Conservation (phyloP, 352 stramenopile genomes). For the Globisporangium camurandrum region DNA sequence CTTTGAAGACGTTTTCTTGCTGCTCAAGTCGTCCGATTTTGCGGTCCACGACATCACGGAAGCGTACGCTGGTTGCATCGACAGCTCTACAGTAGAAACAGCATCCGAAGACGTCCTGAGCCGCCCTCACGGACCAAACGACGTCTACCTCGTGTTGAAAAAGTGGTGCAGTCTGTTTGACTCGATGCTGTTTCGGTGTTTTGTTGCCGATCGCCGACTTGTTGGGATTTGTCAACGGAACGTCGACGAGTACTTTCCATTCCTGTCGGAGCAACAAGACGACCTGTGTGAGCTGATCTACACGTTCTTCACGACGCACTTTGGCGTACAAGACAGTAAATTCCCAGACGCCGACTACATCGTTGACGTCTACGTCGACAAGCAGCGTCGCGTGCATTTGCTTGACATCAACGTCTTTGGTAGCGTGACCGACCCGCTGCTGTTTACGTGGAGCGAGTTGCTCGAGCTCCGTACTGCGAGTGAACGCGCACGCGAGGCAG, state of each 20-base stretch:
- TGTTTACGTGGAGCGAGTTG: slow-evolving; percentile 91
- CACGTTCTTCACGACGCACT: slow-evolving; percentile 52
- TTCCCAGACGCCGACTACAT: slow-evolving; percentile 81
- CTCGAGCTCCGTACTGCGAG: slow-evolving; percentile 21
- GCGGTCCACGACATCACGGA: slow-evolving; percentile 88
- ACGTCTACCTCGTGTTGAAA: slow-evolving; percentile 85
- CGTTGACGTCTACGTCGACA: slow-evolving; percentile 94
- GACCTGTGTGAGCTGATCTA: slow-evolving; percentile 58
- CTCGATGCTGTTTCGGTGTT: slow-evolving; percentile 94
- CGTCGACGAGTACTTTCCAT: slow-evolving; percentile 89
- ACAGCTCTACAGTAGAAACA: slow-evolving; percentile 9
- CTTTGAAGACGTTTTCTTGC: slow-evolving; percentile 79
- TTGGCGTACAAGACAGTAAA: slow-evolving; percentile 31
- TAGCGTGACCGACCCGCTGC: slow-evolving; percentile 85
- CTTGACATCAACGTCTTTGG: slow-evolving; percentile 95
- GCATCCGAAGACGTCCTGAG: neutral
- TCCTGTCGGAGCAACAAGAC: slow-evolving; percentile 75
- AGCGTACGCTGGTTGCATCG: slow-evolving; percentile 62
- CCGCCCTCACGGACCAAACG: slow-evolving; percentile 7
- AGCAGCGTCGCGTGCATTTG: slow-evolving; percentile 86
- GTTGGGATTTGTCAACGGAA: slow-evolving; percentile 90
- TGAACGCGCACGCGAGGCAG: slow-evolving; percentile 5
- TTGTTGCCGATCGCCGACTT: slow-evolving; percentile 74
- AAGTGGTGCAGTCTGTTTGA: slow-evolving; percentile 95
- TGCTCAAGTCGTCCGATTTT: slow-evolving; percentile 84